Evolutionary conservation across 169 alveolate genomes (phyloP), one percentile per base, ranked within the genome.

Genomic region (Theileria equi): DNA sequence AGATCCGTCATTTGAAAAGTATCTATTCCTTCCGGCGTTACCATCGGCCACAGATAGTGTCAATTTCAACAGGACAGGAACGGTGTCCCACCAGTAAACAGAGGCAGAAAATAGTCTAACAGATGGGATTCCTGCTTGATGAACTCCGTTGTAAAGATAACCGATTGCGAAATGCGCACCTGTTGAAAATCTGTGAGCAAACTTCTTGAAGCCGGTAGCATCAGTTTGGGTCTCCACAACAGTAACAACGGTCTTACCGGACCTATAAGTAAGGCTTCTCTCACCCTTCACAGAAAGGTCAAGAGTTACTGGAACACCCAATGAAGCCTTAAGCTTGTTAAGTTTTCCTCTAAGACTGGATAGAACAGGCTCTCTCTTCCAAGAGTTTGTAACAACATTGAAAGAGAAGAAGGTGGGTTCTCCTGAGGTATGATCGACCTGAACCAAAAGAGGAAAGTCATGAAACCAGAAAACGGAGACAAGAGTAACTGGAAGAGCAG

Each of bases 121-220:
- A 2, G 34, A 19, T 16, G 61, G 61, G 25, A 50, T 31, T 16
- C 61, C 61, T 43, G 34, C 17, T 21, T 50, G 61, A n/a, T 38
- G 3, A 17, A 43, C n/a, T 3, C 61, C 61, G 1, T 38, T 21
- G 32, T 50, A 31, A 26, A 50, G 17, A 21, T 31, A 50, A n/a
- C 45, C 28, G 32, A 38, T 43, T 23, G 34, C 61, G 48, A 50
- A 50, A 21, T 50, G 61, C 19, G 61, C 25, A 3, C 61, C 61
- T 2, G 61, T 50, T 1, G 61, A 11, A 21, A 50, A 50, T 21
- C 61, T 50, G 32, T 50, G 61, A 17, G 61, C 34, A 19, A 31
- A 50, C 61, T 50, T 50, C 13, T 28, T 13, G 34, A 50, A n/a
- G 16, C 29, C 61, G 23, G 3, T 17, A 11, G 17, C 16, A n/a